Conservation (phyloP, 2,329 filamentous ascomycete genomes). For the Chaetothyriales sp. region DNA sequence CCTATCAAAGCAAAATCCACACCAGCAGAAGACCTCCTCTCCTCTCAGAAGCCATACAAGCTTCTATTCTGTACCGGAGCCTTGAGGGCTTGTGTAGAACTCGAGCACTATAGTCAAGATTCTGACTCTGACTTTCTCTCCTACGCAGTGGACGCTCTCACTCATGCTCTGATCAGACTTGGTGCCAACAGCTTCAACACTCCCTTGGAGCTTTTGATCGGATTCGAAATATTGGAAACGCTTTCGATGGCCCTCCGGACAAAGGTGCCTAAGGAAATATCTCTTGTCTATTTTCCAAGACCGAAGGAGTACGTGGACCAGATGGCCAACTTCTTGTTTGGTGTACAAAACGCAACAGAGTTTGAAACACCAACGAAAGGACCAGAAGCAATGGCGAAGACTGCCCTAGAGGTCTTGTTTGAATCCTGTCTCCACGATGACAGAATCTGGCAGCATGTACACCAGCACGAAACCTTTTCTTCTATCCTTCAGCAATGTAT, state of each 20-base stretch:
- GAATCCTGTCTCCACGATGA: constrained; percentile 34
- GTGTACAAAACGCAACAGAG: neutral
- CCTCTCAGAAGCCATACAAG: constrained; percentile 53
- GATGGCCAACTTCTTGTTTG: constrained; percentile 5
- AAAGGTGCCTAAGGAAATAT: constrained; percentile 21
- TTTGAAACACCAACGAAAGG: neutral
- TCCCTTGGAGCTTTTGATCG: constrained; percentile 35
- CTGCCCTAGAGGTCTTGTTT: constrained; percentile 31
- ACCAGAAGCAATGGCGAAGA: constrained; percentile 6
- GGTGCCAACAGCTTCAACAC: constrained; percentile 35
- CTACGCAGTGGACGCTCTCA: constrained; percentile 38
- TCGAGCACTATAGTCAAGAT: constrained; percentile 25
- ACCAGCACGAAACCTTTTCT: constrained; percentile 4
- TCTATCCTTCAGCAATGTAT: constrained; percentile 9
- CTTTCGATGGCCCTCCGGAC: constrained; percentile 42
- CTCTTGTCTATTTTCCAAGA: constrained; percentile 22
- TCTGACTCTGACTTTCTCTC: constrained; percentile 25
- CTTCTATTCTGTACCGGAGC: constrained; percentile 58
- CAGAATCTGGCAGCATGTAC: constrained; percentile 28
- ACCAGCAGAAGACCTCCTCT: constrained; percentile 50
- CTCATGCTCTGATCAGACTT: constrained; percentile 45
- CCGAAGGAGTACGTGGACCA: constrained; percentile 9
- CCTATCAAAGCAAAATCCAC: constrained; percentile 41
- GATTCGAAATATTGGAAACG: constrained; percentile 41
- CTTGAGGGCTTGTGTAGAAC: constrained; percentile 46